Base-by-base conservation (phyloP, 768 basidiomycete species). In the Phlegmacium glaucopus region DNA sequence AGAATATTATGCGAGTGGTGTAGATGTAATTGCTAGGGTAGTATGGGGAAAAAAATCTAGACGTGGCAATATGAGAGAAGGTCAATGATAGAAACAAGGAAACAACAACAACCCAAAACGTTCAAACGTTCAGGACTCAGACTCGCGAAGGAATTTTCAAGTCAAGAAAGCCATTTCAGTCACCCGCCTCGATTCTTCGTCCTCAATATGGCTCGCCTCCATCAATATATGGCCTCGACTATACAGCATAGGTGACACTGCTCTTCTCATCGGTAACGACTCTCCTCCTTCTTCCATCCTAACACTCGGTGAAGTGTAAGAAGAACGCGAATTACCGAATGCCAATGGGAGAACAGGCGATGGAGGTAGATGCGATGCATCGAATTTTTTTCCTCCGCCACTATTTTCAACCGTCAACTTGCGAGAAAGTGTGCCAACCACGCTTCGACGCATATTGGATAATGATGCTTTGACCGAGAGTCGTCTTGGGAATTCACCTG, bases 151-250 rank as follows among this genome's bases (percentile, higher is more conserved):
- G 22, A 3, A 22, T 22, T 5, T 16, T 52, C 59, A 72, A 47
- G 61, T 66, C 59, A 85, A 64, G 59, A 88, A 90, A 45, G 85
- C 85, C 57, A 86, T 60, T 68, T 90, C 87, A 37, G 82, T 80
- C 71, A 87, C 67, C 62, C 84, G 68, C 63, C 85, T 69, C 52
- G 72, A 75, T 70, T 90, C 87, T 9, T 79, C 82, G 51, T 90
- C 85, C 59, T 77, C 69, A 34, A 89, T 87, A 34, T 62, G 65
- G 40, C 57, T 72, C 45, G 77, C 66, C 65, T 82, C 73, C 28
- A 70, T 42, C 49, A 80, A 42, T 44, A 90, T 86, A 46, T 72
- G 80, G 39, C 75, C 83, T 13, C 68, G 60, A 50, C 67, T 80
- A 57, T 89, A 79, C 47, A 87, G 75, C 39, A 75, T 80, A 29